Base-by-base conservation (phyloP, 306 rosid species). In the Castanospermum australe region DNA sequence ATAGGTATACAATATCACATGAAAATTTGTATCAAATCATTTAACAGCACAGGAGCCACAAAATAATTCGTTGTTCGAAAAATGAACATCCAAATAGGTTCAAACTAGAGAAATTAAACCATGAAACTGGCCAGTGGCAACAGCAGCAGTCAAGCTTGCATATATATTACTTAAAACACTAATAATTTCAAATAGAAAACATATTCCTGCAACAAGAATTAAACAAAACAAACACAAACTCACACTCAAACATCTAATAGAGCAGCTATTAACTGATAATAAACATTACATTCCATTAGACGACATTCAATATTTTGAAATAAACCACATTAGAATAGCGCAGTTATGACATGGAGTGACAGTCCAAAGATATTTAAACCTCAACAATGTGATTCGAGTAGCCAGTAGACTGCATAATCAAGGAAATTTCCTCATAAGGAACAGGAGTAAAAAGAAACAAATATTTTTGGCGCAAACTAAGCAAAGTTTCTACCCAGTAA, bases 21-120 rank as follows among this genome's bases (percentile, higher is more conserved):
- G 14, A 71, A 67, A 71, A 59, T 11, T 79, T 47, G 36, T 71
- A 70, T 33, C 70, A 68, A 42, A 38, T 55, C 45, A 73, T 67
- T 77, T 69, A 78, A 73, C 18, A 66, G 55, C 67, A 81, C 44
- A 73, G n/a, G 60, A 65, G 44, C 64, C 57, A 74, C 59, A 60
- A n/a, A 54, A 39, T 21, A 78, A 24, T 20, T 67, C 52, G 17
- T 30, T 79, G 67, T 20, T 45, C 39, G 14, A 41, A 28, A 67
- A 17, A 81, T 22, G 14, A 61, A 55, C 47, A 45, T 24, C 8
- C 14, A 28, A 69, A 69, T 47, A 28, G 48, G 6, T 45, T 11
- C 5, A n/a, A n/a, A n/a, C n/a, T n/a, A n/a, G n/a, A n/a, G n/a
- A n/a, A n/a, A n/a, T n/a, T n/a, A n/a, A n/a, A n/a, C n/a, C n/a